phyloP scores from a whole-genome alignment of 805 yeast species.

The Suhomyces sp. region DNA sequence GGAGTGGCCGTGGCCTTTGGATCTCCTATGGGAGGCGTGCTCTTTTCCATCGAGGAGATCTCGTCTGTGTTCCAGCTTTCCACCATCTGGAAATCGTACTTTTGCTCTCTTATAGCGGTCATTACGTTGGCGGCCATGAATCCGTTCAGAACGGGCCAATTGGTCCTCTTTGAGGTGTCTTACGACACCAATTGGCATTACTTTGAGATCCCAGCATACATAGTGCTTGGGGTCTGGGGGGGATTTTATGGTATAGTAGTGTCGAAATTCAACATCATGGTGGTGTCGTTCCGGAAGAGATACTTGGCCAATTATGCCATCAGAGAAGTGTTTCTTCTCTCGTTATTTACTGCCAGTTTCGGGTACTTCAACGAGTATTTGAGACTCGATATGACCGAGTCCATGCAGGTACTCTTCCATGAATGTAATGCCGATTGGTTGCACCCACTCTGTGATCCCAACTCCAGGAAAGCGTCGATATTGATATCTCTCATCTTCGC shows the following conservation, averaged over 20 bases:
- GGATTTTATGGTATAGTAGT: constrained; percentile 85
- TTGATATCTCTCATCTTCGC: constrained; percentile 63
- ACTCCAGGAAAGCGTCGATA: constrained; percentile 28
- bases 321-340: constrained; percentile 66
- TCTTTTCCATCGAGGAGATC: constrained; percentile 90
- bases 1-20: constrained; percentile 99
- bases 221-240: constrained; percentile 82
- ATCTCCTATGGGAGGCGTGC: constrained; percentile 93
- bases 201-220: constrained; percentile 77
- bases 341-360: constrained; percentile 67
- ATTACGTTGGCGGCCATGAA: constrained; percentile 74
- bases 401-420: constrained; percentile 85
- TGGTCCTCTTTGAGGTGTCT: constrained; percentile 87
- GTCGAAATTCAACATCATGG: constrained; percentile 69
- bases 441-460: constrained; percentile 38
- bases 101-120: constrained; percentile 86
- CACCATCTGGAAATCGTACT: constrained; percentile 88
- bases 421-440: constrained; percentile 61
- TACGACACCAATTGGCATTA: constrained; percentile 86
- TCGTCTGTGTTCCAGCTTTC: constrained; percentile 68
- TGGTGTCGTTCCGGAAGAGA: constrained; percentile 72
- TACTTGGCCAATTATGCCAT: constrained; percentile 58
- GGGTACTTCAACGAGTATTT: constrained; percentile 84
- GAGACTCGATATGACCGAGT: constrained; percentile 88
- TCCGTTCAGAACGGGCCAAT: constrained; percentile 93